These are phyloP conservation scores for Malassezia pachydermatis DNA, from an alignment of 1,284 basidiomycete genomes.

Conservation along the genomic window DNA sequence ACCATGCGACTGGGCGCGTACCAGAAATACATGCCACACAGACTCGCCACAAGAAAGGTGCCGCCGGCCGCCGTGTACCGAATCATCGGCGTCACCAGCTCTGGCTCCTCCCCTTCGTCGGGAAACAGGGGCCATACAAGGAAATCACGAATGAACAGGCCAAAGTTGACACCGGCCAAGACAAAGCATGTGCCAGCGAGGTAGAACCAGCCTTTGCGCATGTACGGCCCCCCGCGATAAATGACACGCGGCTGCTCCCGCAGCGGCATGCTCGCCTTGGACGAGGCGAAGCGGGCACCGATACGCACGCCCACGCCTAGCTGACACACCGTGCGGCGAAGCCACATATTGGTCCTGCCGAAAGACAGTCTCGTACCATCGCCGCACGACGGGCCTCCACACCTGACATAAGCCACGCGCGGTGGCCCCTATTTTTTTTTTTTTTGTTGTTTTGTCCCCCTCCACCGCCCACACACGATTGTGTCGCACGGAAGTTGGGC, in stretches of 20 bases:
- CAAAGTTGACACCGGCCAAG: constrained; percentile 18
- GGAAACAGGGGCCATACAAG: constrained; percentile 20
- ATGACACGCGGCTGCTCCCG: constrained; percentile 3
- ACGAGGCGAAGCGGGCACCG: neutral
- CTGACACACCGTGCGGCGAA: too few relatives aligned
- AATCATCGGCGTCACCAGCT: constrained; percentile 5
- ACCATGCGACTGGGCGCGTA: constrained; percentile 19
- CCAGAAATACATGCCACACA: constrained; percentile 18
- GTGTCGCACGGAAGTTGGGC: too few relatives aligned
- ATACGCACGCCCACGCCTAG: neutral
- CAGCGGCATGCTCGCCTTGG: neutral
- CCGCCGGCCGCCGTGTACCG: constrained; percentile 15
- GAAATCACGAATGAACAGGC: constrained; percentile 13
- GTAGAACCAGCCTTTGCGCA: constrained; percentile 14
- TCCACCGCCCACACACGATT: too few relatives aligned
- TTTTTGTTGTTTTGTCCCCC: too few relatives aligned
- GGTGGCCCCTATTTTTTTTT: too few relatives aligned
- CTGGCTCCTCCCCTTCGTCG: constrained; percentile 4
- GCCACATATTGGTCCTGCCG: too few relatives aligned
- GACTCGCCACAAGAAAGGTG: constrained; percentile 10
- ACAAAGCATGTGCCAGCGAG: constrained; percentile 12
- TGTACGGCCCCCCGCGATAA: constrained; percentile 17
- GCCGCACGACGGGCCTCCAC: too few relatives aligned
- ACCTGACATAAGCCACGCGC: too few relatives aligned
- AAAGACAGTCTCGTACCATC: too few relatives aligned